These are phyloP conservation scores for Rubus idaeus DNA, from an alignment of 306 rosid genomes.

Conservation along the genomic window DNA sequence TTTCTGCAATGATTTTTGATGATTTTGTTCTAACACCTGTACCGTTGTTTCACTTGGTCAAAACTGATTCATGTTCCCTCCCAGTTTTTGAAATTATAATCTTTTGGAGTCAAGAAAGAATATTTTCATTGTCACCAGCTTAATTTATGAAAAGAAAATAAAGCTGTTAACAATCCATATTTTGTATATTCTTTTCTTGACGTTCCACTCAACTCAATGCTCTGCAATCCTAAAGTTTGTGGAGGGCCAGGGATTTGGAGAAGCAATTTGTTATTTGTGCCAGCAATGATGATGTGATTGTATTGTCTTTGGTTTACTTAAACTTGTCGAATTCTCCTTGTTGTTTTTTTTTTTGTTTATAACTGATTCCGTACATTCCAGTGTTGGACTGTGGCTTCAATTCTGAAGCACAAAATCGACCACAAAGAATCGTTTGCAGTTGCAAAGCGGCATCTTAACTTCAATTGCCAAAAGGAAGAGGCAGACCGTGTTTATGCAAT, in stretches of 20 bases:
- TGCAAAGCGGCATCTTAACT: conserved; percentile 63
- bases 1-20: neutral
- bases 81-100: neutral
- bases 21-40: neutral
- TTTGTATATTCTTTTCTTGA: neutral
- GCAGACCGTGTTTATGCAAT: conserved; percentile 51
- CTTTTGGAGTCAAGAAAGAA: neutral
- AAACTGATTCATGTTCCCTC: neutral
- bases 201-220: neutral
- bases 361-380: conserved; percentile 38
- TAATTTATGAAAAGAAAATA: neutral
- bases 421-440: conserved; percentile 54
- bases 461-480: conserved; percentile 63
- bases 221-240: neutral
- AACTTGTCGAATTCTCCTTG: conserved; percentile 1
- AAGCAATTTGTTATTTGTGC: neutral
- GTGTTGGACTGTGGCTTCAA: conserved; percentile 76
- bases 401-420: conserved; percentile 56
- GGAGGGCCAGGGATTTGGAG: neutral
- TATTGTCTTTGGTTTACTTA: neutral
- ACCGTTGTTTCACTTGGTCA: neutral
- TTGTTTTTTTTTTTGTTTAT: conserved; percentile 7
- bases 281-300: neutral
- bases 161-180: neutral
- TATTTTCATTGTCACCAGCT: neutral